These are phyloP conservation scores for Nannizzia gypsea DNA, from an alignment of 2,329 filamentous ascomycete species.

Conservation along the genomic window DNA sequence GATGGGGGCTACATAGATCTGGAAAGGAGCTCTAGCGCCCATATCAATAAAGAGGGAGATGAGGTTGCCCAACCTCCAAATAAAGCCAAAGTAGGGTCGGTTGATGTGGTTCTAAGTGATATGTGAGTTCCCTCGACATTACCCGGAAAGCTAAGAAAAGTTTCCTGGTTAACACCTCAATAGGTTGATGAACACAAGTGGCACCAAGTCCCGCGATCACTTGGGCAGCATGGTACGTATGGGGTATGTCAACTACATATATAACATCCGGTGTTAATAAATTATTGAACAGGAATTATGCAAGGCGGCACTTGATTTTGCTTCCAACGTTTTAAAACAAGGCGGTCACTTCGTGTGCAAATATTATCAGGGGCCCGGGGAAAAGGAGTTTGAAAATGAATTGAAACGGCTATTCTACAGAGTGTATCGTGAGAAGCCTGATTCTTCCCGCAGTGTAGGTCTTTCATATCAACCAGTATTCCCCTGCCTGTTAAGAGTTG, in stretches of 20 bases:
- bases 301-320: slow-evolving; percentile 69
- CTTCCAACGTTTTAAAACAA: slow-evolving; percentile 65
- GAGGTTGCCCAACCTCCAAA: slow-evolving; percentile 16
- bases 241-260: background rate
- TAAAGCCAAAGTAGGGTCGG: slow-evolving; percentile 31
- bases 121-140: slow-evolving; percentile 77
- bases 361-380: slow-evolving; percentile 86
- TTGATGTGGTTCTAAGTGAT: slow-evolving; percentile 93
- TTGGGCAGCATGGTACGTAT: slow-evolving; percentile 73
- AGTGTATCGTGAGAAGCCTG: slow-evolving; percentile 80
- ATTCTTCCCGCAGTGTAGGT: slow-evolving; percentile 73
- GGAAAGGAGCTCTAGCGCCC: slow-evolving; percentile 19
- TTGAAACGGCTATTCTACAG: slow-evolving; percentile 66
- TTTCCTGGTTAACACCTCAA: slow-evolving; percentile 16
- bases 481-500: background rate
- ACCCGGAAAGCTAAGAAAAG: background rate
- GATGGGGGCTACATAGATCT: slow-evolving; percentile 17
- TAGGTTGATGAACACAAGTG: slow-evolving; percentile 99
- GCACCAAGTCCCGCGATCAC: slow-evolving; percentile 75
- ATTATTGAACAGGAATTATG: slow-evolving; percentile 62
- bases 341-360: slow-evolving; percentile 95
- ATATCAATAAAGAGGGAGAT: slow-evolving; percentile 18
- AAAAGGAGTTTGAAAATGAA: slow-evolving; percentile 63
- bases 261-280: slow-evolving; percentile 5
- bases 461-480: background rate